Evolutionary conservation across 306 rosid species (phyloP), one percentile per base, ranked within the genome.

Genomic region (Hippophae rhamnoides): DNA sequence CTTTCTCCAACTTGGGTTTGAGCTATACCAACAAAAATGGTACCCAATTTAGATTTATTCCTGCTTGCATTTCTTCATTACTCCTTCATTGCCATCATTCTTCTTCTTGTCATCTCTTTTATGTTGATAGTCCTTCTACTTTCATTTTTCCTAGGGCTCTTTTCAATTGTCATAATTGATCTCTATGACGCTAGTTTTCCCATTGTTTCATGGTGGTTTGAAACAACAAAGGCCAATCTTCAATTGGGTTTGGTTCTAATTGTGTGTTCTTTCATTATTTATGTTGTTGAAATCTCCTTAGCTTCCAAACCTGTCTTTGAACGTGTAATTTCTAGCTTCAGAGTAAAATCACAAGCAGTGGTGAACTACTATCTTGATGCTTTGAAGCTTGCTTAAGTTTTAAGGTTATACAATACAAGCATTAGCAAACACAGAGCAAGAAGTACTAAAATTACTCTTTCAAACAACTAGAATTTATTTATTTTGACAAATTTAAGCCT

Each of bases 11-110:
- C 38, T 31, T 31, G 38, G 5, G 38, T 31, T 18, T 31, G 38
- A 31, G 38, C 38, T 31, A 4, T 31, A 31, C 38, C 38, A 31
- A 31, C 38, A 31, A 31, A 31, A 1, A 31, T 74, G 83, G 50
- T 67, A 12, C 68, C 73, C 8, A 78, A 63, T 69, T 47, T 72
- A 23, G 77, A 78, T 43, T 75, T 75, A n/a, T 3, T 78, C 45
- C 60, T 70, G 3, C 58, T 82, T 42, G 69, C 77, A 0, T 38
- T 65, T 42, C 71, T 81, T 54, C 68, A 31, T 31, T 2, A 0
- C 38, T 31, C 38, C 38, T 31, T 31, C 5, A 31, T 31, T 4
- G 69, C 72, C 44, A 53, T 43, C 61, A n/a, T 63, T 56, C 75
- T 82, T 49, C 66, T 72, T 44, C 8, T 69, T 6, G 13, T 67